These are phyloP conservation scores for Pistacia atlantica DNA, from an alignment of 345 rosid genomes.

Conservation along the genomic window DNA sequence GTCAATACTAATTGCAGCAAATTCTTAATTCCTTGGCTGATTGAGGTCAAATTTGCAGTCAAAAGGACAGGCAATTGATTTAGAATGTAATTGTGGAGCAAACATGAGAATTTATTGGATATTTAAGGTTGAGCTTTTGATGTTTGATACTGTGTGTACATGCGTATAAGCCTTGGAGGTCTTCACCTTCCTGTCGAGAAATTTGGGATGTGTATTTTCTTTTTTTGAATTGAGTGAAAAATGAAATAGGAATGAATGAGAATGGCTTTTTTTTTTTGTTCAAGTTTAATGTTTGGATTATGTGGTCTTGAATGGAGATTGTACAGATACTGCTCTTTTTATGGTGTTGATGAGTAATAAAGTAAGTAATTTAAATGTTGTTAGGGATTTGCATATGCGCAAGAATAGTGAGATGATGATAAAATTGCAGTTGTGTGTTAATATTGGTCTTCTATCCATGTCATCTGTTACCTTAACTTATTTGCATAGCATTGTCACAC, in stretches of 20 bases:
- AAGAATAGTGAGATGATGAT: background rate
- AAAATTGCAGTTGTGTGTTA: background rate
- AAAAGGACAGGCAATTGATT: too few species aligned
- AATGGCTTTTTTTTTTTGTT: background rate
- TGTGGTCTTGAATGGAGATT: background rate
- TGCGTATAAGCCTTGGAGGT: background rate
- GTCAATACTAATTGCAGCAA: background rate
- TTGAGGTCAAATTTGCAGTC: background rate
- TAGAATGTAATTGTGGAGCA: background rate
- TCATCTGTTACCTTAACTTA: conserved; percentile 37
- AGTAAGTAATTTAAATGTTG: background rate
- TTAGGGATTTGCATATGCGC: background rate
- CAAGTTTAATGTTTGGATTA: background rate
- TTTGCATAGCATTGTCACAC: conserved; percentile 73
- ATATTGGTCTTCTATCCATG: background rate
- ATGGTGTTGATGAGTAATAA: background rate
- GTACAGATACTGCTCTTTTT: background rate
- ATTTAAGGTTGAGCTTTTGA: background rate
- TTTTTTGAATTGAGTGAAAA: too few species aligned
- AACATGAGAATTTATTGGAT: background rate
- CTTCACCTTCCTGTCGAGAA: background rate
- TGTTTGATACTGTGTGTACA: background rate
- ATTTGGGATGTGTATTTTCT: background rate
- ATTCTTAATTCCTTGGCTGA: background rate
- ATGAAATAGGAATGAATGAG: background rate